Evolutionary conservation across 768 basidiomycete genomes (phyloP).

Genomic region (Termitomyces titanicus): DNA sequence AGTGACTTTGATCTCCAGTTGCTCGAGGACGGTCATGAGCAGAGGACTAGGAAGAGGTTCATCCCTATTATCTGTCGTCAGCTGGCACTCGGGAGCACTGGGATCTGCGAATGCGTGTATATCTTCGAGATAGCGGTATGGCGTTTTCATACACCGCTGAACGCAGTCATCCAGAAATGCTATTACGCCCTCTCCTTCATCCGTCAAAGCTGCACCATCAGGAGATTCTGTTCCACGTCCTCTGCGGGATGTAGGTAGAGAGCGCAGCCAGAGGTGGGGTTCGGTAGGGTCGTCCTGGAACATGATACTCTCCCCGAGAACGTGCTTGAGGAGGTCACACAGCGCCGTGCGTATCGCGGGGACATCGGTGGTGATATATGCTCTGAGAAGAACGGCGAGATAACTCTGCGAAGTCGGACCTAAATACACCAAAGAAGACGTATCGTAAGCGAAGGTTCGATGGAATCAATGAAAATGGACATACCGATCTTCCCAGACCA

Average conservation of each 20-base stretch:
- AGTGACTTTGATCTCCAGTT: slow-evolving; percentile 65
- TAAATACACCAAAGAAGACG: neutral
- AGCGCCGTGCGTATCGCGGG: slow-evolving; percentile 48
- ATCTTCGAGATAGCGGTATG: slow-evolving; percentile 84
- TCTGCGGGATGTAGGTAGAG: slow-evolving; percentile 49
- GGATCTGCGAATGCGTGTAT: slow-evolving; percentile 33
- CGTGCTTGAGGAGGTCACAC: slow-evolving; percentile 49
- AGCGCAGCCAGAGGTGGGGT: slow-evolving; percentile 67
- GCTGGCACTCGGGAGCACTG: neutral
- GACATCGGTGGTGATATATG: slow-evolving; percentile 48
- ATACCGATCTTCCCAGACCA: slow-evolving; percentile 75
- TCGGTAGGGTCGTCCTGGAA: slow-evolving; percentile 79
- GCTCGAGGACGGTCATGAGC: slow-evolving; percentile 77
- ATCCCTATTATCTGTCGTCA: slow-evolving; percentile 10
- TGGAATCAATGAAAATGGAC: slow-evolving; percentile 14
- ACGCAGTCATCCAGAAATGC: slow-evolving; percentile 84
- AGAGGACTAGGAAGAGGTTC: slow-evolving; percentile 64
- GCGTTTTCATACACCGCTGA: slow-evolving; percentile 75
- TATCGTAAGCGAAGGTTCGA: neutral
- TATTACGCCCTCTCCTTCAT: slow-evolving; percentile 55
- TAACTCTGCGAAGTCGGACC: slow-evolving; percentile 54
- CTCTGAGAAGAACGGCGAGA: slow-evolving; percentile 67
- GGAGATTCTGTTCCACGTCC: slow-evolving; percentile 36
- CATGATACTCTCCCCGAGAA: slow-evolving; percentile 70
- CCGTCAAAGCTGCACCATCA: slow-evolving; percentile 48